Conservation (phyloP, 345 rosid genomes). For the Isatis tinctoria region DNA sequence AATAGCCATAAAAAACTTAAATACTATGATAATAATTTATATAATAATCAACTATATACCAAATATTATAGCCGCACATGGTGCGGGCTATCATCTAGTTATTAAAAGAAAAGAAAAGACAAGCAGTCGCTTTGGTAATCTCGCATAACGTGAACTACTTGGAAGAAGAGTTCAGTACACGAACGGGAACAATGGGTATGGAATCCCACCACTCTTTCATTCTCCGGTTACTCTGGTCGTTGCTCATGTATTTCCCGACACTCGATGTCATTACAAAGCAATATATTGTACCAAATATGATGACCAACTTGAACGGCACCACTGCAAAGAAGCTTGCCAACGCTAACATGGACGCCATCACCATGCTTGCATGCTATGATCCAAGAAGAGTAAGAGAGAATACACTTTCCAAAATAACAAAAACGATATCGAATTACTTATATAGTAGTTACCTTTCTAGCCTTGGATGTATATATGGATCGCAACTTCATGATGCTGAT, state of each 20-base stretch:
- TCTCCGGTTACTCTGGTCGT: conserved; percentile 57
- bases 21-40: too few species aligned
- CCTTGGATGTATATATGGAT: conserved; percentile 57
- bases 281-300: conserved; percentile 38
- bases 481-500: conserved; percentile 59
- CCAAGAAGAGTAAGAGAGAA: neutral
- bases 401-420: neutral
- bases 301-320: conserved; percentile 51
- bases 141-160: conserved; percentile 14
- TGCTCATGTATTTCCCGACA: conserved; percentile 40
- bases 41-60: too few species aligned
- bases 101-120: neutral
- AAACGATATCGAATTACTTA: neutral
- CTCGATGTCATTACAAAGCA: conserved; percentile 45
- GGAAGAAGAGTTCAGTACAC: conserved; percentile 36
- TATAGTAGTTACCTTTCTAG: conserved; percentile 50
- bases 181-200: conserved; percentile 67
- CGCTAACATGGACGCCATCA: conserved; percentile 40
- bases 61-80: too few species aligned
- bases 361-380: conserved; percentile 65
- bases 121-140: neutral
- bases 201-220: conserved; percentile 92
- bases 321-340: conserved; percentile 52
- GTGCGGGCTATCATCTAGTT: too few species aligned
- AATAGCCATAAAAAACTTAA: too few species aligned